Evolutionary conservation across 208 protist species (phyloP).

Genomic region (Leishmania tropica): DNA sequence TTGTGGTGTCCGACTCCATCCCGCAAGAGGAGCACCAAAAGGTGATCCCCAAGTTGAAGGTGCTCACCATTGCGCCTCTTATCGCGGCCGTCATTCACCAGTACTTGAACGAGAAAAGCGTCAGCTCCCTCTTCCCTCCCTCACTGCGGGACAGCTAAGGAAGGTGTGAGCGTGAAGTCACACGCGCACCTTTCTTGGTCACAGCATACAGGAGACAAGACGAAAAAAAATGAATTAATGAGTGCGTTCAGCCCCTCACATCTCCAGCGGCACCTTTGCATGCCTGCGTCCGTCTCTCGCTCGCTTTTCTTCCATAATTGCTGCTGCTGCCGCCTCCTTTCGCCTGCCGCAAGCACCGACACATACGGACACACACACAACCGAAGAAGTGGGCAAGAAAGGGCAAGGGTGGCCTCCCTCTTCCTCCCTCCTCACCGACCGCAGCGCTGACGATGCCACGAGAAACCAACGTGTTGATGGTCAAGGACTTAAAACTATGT

Average conservation of each 20-base stretch:
- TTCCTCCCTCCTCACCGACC: background rate
- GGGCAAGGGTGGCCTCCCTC: background rate
- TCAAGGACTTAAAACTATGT: background rate
- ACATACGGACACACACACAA: background rate
- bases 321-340: background rate
- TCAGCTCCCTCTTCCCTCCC: conserved; percentile 66
- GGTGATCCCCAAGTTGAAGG: conserved; percentile 82
- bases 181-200: background rate
- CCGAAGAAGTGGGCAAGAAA: background rate
- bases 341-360: background rate
- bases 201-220: background rate
- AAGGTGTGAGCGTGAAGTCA: background rate
- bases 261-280: background rate
- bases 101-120: conserved; percentile 70
- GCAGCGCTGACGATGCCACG: background rate
- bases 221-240: background rate
- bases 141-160: conserved; percentile 26
- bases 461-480: background rate
- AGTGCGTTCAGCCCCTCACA: background rate
- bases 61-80: conserved; percentile 89
- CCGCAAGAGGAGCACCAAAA: conserved; percentile 84
- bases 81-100: conserved; percentile 81
- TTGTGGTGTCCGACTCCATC: conserved; percentile 95
- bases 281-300: background rate
- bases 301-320: background rate